phyloP scores from a whole-genome alignment of 495 filamentous ascomycete species.

The Tuber calosporum region DNA sequence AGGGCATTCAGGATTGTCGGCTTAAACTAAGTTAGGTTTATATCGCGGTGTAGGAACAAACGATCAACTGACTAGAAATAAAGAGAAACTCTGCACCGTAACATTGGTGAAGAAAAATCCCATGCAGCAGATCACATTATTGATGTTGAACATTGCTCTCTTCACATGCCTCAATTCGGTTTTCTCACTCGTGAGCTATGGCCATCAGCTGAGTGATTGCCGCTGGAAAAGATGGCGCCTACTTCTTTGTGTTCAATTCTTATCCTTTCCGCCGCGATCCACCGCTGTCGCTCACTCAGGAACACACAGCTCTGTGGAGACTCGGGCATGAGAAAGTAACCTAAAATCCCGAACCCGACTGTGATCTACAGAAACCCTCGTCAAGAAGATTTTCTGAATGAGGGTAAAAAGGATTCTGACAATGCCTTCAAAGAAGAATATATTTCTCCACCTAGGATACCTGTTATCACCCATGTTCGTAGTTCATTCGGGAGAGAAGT shows the following conservation, averaged over 20 bases:
- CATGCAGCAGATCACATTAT: conserved; percentile 66
- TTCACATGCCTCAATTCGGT: conserved; percentile 61
- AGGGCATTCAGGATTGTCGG: conserved; percentile 65
- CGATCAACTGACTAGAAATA: conserved; percentile 57
- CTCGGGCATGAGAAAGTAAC: conserved; percentile 66
- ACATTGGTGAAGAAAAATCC: conserved; percentile 68
- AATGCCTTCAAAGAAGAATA: conserved; percentile 62
- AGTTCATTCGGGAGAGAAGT: background rate
- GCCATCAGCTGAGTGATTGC: background rate
- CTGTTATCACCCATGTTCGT: conserved; percentile 59
- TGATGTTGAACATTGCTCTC: conserved; percentile 61
- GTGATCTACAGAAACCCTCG: conserved; percentile 47
- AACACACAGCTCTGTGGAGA: conserved; percentile 65
- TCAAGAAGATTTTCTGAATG: background rate
- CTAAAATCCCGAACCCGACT: conserved; percentile 52
- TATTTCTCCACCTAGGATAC: conserved; percentile 69
- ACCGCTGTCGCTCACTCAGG: conserved; percentile 57
- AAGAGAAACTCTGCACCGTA: conserved; percentile 67
- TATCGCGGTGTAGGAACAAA: background rate
- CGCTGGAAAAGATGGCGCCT: background rate
- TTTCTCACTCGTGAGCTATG: conserved; percentile 47
- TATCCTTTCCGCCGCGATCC: conserved; percentile 54
- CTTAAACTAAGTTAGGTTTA: conserved; percentile 36
- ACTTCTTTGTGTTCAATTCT: conserved; percentile 51
- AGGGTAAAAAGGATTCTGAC: background rate